Evolutionary conservation across 106 monocot genomes (phyloP).

Genomic region (Ottelia alismoides): DNA sequence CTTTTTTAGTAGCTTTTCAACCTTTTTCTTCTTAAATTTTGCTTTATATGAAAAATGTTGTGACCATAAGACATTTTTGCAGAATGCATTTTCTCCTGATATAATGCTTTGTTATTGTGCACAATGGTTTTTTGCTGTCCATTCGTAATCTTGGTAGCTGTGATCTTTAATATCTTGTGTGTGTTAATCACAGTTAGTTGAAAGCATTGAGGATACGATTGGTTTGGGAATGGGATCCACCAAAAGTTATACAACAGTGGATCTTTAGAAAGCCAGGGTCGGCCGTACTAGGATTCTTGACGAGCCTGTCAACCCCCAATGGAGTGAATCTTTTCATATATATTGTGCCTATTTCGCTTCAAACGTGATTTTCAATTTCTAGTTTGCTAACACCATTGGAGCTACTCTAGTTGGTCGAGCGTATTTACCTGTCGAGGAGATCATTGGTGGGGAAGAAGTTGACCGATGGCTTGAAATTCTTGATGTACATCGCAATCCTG

Average conservation of each 20-base stretch:
- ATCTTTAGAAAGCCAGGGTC: background rate
- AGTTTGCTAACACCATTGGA: slow-evolving; percentile 31
- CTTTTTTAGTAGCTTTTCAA: too few relatives aligned
- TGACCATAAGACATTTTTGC: too few relatives aligned
- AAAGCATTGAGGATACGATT: background rate
- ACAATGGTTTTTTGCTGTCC: background rate
- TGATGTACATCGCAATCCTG: slow-evolving; percentile 15
- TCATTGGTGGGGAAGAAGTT: slow-evolving; percentile 23
- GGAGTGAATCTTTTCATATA: background rate
- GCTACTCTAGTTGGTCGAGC: slow-evolving; percentile 42
- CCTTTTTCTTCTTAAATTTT: too few relatives aligned
- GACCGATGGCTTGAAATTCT: slow-evolving; percentile 48
- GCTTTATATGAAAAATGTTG: too few relatives aligned
- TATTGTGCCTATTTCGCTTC: slow-evolving; percentile 37
- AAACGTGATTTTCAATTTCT: slow-evolving; percentile 40
- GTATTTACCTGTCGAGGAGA: slow-evolving; percentile 36
- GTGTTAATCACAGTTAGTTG: background rate
- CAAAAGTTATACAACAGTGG: background rate
- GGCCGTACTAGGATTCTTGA: background rate
- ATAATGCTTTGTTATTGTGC: background rate
- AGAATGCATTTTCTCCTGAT: too few relatives aligned
- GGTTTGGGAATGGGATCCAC: background rate
- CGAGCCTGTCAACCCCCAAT: background rate
- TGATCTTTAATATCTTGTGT: background rate
- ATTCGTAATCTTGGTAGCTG: background rate